Evolutionary conservation across 139 green algal species (phyloP).

Genomic region (Microglena sp.): DNA sequence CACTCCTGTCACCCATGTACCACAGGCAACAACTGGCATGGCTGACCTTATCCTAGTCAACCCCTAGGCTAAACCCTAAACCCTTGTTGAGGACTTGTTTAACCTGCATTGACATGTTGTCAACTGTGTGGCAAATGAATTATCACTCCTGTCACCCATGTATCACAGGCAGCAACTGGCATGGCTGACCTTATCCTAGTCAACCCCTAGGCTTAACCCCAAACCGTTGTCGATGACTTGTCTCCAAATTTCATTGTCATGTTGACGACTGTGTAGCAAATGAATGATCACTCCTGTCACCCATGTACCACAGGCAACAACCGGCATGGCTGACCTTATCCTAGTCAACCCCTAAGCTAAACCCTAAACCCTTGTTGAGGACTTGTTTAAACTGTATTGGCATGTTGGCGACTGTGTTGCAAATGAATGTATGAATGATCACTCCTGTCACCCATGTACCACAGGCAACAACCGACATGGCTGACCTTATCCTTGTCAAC

Average conservation of each 20-base stretch:
- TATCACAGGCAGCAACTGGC: conserved; percentile 50
- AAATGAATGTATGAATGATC: conserved; percentile 13
- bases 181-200: conserved; percentile 68
- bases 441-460: background rate
- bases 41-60: conserved; percentile 83
- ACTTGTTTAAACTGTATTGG: too few species aligned
- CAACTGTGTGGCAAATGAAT: too few species aligned
- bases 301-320: conserved; percentile 33
- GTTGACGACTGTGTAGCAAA: too few species aligned
- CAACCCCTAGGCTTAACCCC: conserved; percentile 56
- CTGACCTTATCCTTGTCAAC: background rate
- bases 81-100: background rate
- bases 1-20: background rate
- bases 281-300: background rate
- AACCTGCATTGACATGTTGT: too few species aligned
- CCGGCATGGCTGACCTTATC: conserved; percentile 57
- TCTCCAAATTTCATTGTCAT: too few species aligned
- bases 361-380: conserved; percentile 3
- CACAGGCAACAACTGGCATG: conserved; percentile 51
- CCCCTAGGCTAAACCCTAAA: conserved; percentile 31
- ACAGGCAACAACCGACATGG: background rate
- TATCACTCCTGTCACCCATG: background rate
- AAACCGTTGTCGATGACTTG: background rate
- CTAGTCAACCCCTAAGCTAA: conserved; percentile 77
- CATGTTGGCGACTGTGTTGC: too few species aligned